Conservation (phyloP, 2,329 filamentous ascomycete genomes). For the Endoconidiophora laricicola region DNA sequence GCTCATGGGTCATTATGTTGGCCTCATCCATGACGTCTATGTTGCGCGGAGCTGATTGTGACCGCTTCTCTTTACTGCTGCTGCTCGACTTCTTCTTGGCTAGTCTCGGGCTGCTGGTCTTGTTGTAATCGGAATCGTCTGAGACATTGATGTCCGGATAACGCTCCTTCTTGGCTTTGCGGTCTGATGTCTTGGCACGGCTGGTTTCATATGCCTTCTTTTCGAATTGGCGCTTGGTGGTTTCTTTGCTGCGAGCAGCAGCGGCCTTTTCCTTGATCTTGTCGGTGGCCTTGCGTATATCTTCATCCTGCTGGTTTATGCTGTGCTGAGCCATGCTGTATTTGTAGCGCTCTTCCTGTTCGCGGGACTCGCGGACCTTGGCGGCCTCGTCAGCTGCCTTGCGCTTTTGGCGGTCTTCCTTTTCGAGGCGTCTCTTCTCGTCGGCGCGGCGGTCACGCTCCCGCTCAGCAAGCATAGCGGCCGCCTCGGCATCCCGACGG, state of each 20-base stretch:
- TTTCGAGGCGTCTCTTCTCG: slow-evolving; percentile 18
- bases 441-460: slow-evolving; percentile 16
- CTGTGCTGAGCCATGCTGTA: slow-evolving; percentile 22
- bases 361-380: slow-evolving; percentile 19
- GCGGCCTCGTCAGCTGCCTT: slow-evolving; percentile 16
- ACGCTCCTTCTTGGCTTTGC: background rate
- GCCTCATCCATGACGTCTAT: background rate
- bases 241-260: slow-evolving; percentile 20
- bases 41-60: background rate
- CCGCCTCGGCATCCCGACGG: background rate
- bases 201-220: background rate
- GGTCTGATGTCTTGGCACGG: background rate
- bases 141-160: background rate
- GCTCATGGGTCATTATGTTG: background rate
- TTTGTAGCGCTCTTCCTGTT: slow-evolving; percentile 22
- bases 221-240: background rate
- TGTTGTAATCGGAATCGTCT: background rate
- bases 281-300: slow-evolving; percentile 18
- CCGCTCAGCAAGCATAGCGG: background rate
- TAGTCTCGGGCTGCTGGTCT: background rate
- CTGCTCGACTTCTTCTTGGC: slow-evolving; percentile 1
- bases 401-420: slow-evolving; percentile 21
- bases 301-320: slow-evolving; percentile 19
- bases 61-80: background rate
- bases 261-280: slow-evolving; percentile 18